Evolutionary conservation across 208 protist species (phyloP), one percentile per base, ranked within the genome.

Genomic region (Trypanosomatidae sp.): DNA sequence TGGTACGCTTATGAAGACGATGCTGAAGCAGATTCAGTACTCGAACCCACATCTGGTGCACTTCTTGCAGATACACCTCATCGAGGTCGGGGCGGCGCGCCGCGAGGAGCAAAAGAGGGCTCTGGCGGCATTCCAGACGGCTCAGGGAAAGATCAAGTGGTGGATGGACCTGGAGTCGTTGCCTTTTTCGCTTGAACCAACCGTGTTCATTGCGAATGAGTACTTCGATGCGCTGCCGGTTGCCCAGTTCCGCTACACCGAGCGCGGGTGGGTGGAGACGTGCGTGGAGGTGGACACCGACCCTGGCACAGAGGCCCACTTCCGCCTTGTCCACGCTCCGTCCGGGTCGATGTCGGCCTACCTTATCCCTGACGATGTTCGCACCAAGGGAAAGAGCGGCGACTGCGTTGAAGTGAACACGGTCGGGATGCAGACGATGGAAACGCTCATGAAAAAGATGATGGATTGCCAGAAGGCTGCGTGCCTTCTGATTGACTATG

Each of bases 221-320:
- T 96, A 94, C 76, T 98, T 98, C 77, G 94, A 98, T 70, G 94
- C 91, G 15, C 82, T 98, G 59, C 91, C 94, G n/a, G 91, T 98
- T 30, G 92, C 93, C 25, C 88, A 97, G 79, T 98, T 97, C 72
- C 89, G 92, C 71, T 95, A 87, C 77, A 98, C 92, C 36, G 91
- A 98, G 80, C 86, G 94, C 43, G 94, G 94, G 43, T 98, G 94
- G 92, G 87, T 94, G 28, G 94, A 98, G 83, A 96, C 91, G 80
- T 93, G 92, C 71, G 79, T 98, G 60, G 94, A 98, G 82, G 84
- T 97, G 50, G 92, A 98, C 73, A 91, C 94, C 62, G 87, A 95
- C 74, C 87, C 91, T 4, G 83, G 72, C 67, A 84, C 81, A n/a
- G 90, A 94, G 79, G 81, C 91, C 10, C 94, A 98, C 85, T 97